Evolutionary conservation across 257 asterid genomes (phyloP).

Genomic region (Rhazya stricta): DNA sequence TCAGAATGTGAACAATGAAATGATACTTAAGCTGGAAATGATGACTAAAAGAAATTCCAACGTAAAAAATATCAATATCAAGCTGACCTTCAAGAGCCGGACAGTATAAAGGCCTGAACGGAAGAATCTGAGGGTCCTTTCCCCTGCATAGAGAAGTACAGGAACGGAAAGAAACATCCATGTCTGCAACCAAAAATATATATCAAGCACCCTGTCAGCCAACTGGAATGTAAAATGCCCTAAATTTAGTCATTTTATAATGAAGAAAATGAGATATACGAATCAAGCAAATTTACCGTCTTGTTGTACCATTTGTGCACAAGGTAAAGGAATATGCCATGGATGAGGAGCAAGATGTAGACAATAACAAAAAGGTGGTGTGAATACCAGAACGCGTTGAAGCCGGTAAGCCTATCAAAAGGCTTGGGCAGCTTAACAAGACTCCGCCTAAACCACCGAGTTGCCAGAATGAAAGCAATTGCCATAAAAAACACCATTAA

Average conservation of each 20-base stretch:
- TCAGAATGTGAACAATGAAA: background rate
- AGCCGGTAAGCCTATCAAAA: slow-evolving; percentile 86
- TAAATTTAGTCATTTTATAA: background rate
- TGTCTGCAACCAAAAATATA: slow-evolving; percentile 46
- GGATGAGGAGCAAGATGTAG: slow-evolving; percentile 74
- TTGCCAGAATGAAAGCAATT: slow-evolving; percentile 79
- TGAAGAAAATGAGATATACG: slow-evolving; percentile 2
- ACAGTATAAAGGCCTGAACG: slow-evolving; percentile 71
- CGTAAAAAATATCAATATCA: background rate
- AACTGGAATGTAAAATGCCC: background rate
- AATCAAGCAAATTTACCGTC: slow-evolving; percentile 52
- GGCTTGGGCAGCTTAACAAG: slow-evolving; percentile 85
- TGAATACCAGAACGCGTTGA: slow-evolving; percentile 94
- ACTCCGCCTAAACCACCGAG: slow-evolving; percentile 79
- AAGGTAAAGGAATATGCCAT: slow-evolving; percentile 67
- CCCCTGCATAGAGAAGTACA: slow-evolving; percentile 82
- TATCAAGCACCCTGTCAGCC: background rate
- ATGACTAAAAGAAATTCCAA: background rate
- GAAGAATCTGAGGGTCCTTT: slow-evolving; percentile 78
- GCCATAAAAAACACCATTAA: slow-evolving; percentile 70
- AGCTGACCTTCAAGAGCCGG: slow-evolving; percentile 63
- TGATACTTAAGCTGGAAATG: background rate
- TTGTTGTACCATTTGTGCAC: slow-evolving; percentile 70
- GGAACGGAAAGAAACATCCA: slow-evolving; percentile 98
- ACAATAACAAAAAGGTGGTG: slow-evolving; percentile 78